phyloP scores from a whole-genome alignment of 2,329 filamentous ascomycete genomes.

The Clarireedia sp. region DNA sequence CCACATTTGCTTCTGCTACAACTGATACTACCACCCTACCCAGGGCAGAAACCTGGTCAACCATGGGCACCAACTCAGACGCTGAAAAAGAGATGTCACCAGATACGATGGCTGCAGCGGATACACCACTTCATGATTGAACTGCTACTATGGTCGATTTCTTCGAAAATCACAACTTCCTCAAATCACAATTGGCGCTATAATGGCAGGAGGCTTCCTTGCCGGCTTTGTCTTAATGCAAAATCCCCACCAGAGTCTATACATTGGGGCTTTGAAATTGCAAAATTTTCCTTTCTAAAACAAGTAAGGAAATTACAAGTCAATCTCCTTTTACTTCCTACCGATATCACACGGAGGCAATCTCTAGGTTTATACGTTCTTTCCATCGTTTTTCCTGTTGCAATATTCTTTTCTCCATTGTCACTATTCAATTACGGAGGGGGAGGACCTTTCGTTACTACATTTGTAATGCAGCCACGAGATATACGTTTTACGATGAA shows the following conservation, averaged over 20 bases:
- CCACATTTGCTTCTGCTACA: conserved; percentile 2
- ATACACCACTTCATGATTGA: neutral
- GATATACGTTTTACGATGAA: conserved; percentile 6
- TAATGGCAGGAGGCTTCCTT: no score
- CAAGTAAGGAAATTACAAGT: neutral
- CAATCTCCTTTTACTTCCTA: no score
- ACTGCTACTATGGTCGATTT: no score
- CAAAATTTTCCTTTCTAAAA: neutral
- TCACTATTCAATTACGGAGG: neutral
- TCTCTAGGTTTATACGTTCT: neutral
- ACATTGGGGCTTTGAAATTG: no score
- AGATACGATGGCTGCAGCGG: neutral
- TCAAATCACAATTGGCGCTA: no score
- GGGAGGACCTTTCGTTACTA: neutral
- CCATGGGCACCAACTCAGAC: neutral
- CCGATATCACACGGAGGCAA: neutral
- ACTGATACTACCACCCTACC: neutral
- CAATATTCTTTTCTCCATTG: neutral
- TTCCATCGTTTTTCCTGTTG: neutral
- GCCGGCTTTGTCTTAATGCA: no score
- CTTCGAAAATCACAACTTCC: neutral
- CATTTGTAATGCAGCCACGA: conserved; percentile 5
- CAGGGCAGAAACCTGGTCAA: conserved; percentile 6
- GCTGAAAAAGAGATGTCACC: conserved; percentile 8
- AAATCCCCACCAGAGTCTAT: no score